A percentile compares a stretch with the other conserved stretches of the same genome.
Evolutionary conservation across 2,329 filamentous ascomycete species (phyloP).

Genomic region (Colletotrichum higginsianum): DNA sequence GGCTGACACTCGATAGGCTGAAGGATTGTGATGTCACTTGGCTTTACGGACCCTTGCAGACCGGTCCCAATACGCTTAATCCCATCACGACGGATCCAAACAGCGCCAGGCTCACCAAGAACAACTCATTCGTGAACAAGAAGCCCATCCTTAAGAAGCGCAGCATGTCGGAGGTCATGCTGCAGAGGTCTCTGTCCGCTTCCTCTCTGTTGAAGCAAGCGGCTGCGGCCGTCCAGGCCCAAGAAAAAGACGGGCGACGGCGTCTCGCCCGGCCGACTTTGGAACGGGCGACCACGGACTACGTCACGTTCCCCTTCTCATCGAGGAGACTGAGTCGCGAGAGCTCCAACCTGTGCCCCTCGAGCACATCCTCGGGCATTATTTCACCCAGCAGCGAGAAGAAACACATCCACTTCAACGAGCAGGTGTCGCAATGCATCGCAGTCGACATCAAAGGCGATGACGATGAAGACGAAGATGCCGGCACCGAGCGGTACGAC

Average conservation of each 20-base stretch:
- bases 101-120: slow-evolving; percentile 65
- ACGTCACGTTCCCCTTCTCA: slow-evolving; percentile 75
- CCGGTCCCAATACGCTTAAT: slow-evolving; percentile 72
- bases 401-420: slow-evolving; percentile 96
- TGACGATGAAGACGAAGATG: slow-evolving; percentile 78
- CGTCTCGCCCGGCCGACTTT: slow-evolving; percentile 68
- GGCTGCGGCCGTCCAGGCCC: slow-evolving; percentile 86
- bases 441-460: slow-evolving; percentile 90
- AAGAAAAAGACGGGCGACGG: slow-evolving; percentile 72
- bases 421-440: slow-evolving; percentile 96
- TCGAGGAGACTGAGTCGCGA: slow-evolving; percentile 74
- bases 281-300: slow-evolving; percentile 77
- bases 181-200: slow-evolving; percentile 88
- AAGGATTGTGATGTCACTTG: slow-evolving; percentile 98
- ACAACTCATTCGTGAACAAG: slow-evolving; percentile 78
- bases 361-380: slow-evolving; percentile 79
- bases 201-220: slow-evolving; percentile 93
- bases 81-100: slow-evolving; percentile 56
- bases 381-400: slow-evolving; percentile 75
- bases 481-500: slow-evolving; percentile 54
- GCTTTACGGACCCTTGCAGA: slow-evolving; percentile 94
- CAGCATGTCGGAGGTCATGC: slow-evolving; percentile 95
- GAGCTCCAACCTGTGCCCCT: slow-evolving; percentile 76
- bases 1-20: slow-evolving; percentile 72
- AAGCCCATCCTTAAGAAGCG: slow-evolving; percentile 97